phyloP scores from a whole-genome alignment of 2,329 filamentous ascomycete species.

The Talaromyces pinophilus region DNA sequence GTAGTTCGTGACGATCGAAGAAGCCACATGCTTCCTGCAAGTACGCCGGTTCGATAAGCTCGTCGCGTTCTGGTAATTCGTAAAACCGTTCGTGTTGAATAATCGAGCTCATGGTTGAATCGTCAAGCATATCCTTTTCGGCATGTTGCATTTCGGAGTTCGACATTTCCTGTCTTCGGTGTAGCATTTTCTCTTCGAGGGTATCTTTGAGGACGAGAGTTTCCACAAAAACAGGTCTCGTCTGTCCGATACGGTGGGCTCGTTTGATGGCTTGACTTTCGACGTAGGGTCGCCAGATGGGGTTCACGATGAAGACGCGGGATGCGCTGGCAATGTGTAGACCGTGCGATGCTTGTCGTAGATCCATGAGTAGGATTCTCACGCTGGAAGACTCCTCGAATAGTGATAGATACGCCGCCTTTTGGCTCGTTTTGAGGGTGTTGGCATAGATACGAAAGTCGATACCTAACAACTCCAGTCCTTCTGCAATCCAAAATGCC shows the following conservation, averaged over 20 bases:
- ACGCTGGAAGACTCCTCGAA: conserved; percentile 72
- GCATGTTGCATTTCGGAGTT: conserved; percentile 57
- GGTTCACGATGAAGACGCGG: conserved; percentile 84
- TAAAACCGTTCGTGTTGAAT: conserved; percentile 59
- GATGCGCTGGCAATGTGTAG: conserved; percentile 82
- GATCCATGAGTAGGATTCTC: conserved; percentile 83
- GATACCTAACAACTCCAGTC: conserved; percentile 70
- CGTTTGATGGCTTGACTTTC: conserved; percentile 91
- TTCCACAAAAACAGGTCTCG: conserved; percentile 75
- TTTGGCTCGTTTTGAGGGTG: conserved; percentile 60
- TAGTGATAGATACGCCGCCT: conserved; percentile 73
- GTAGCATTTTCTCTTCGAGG: conserved; percentile 81
- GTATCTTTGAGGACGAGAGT: conserved; percentile 78
- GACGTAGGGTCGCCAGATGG: conserved; percentile 78
- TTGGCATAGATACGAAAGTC: conserved; percentile 61
- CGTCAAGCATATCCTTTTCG: conserved; percentile 60
- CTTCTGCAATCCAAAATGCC: conserved; percentile 81
- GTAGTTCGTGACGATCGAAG: conserved; percentile 42
- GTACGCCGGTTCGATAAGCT: conserved; percentile 30
- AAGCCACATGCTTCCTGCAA: conserved; percentile 36
- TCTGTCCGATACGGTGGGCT: conserved; percentile 83
- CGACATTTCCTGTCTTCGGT: conserved; percentile 73
- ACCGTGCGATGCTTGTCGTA: conserved; percentile 85
- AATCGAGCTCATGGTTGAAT: conserved; percentile 59
- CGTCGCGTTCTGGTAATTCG: conserved; percentile 39